Base-by-base conservation (phyloP, 306 rosid species). In the Cicer cuneatum region DNA sequence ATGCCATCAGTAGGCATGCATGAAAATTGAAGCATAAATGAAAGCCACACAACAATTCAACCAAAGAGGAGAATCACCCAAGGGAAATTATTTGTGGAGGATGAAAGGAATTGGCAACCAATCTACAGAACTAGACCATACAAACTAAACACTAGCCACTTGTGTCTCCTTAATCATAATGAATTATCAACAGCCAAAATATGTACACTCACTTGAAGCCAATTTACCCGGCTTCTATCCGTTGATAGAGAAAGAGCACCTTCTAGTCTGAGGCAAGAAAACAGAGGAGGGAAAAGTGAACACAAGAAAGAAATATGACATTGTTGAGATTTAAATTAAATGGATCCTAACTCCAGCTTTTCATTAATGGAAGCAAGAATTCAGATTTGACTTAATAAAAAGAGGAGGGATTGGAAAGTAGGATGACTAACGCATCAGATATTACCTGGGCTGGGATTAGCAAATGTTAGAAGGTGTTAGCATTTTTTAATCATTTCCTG, bases 401-500 rank as follows among this genome's bases (percentile, higher is more conserved):
- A 75, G 66, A 29, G 71, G 78, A 83, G 79, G 61, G 78, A 53
- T 49, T 39, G 60, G 80, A 60, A 61, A 73, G 65, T 74, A 81
- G 67, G 85, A 76, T 76, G 77, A 71, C 86, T 70, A 69, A 43
- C 64, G 38, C 51, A 76, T 83, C 73, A 78, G 71, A 82, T 79
- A 82, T 82, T 82, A 88, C 90, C 88, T 85, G 90, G 75, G 62
- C 52, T 54, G 75, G 29, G 72, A 80, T 77, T 76, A 82, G 82
- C 83, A 76, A 72, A 83, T 73, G 78, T 77, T 80, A 85, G 75
- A 70, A 69, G 59, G 74, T 60, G 76, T 80, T 66, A 82, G 77
- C 87, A 54, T 80, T 88, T 80, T 81, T 76, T 81, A 86, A 66
- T 76, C 85, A 41, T 81, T 77, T 84, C 88, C 88, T 73, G 85